phyloP scores from a whole-genome alignment of 306 rosid species.

The Cucumis melo region DNA sequence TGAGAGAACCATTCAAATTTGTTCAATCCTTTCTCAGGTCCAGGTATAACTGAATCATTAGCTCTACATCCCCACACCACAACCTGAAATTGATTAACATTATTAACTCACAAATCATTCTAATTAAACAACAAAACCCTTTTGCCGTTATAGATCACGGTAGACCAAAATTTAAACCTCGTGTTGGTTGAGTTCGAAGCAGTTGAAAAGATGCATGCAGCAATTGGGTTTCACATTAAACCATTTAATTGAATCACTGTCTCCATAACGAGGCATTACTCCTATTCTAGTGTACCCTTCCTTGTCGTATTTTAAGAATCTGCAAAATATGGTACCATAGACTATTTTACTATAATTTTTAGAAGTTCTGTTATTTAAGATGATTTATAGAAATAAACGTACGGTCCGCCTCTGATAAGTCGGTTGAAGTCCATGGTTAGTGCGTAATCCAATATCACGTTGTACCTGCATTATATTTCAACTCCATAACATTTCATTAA shows the following conservation, averaged over 20 bases:
- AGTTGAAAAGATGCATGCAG: constrained; percentile 52
- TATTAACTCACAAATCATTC: too few relatives aligned
- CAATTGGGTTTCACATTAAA: constrained; percentile 50
- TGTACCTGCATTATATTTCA: constrained; percentile 38
- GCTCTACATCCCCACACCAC: constrained; percentile 71
- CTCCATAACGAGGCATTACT: constrained; percentile 62
- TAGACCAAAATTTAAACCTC: too few relatives aligned
- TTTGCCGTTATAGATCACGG: too few relatives aligned
- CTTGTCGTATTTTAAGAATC: constrained; percentile 6
- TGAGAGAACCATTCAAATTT: constrained; percentile 21
- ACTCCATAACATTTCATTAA: too few relatives aligned
- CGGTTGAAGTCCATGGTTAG: constrained; percentile 42
- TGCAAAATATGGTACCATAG: not conserved
- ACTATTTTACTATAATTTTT: too few relatives aligned
- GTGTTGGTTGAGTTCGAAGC: constrained; percentile 27
- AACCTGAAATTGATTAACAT: constrained; percentile 20
- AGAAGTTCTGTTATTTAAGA: too few relatives aligned
- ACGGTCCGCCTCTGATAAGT: constrained; percentile 47
- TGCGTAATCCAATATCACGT: constrained; percentile 57
- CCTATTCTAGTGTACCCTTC: constrained; percentile 55
- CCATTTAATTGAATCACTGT: constrained; percentile 48
- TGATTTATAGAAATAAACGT: too few relatives aligned
- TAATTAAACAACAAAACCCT: too few relatives aligned
- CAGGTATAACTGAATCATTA: constrained; percentile 41
- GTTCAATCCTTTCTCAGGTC: constrained; percentile 23